Evolutionary conservation across 2,329 filamentous ascomycete genomes (phyloP).

Genomic region (Trichoderma aggressivum): DNA sequence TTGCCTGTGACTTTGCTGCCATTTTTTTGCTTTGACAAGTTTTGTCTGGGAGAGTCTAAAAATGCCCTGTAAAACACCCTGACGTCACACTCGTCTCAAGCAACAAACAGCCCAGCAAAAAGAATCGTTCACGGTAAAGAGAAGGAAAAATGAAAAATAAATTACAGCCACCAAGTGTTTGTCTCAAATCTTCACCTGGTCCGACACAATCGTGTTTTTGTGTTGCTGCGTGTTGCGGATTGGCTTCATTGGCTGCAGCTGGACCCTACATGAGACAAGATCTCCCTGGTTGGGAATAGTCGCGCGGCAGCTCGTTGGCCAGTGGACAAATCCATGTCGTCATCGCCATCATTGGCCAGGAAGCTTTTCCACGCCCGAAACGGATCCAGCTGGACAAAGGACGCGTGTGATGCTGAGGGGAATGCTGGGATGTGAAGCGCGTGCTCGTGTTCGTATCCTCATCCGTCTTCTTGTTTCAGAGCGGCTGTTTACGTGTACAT

Average conservation of each 20-base stretch:
- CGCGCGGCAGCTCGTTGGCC: not conserved
- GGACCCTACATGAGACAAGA: not conserved
- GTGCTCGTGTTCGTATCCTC: not conserved
- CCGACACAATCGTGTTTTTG: not conserved
- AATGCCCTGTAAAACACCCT: not conserved
- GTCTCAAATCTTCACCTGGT: not conserved
- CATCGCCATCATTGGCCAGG: not conserved
- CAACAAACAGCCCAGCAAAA: not conserved
- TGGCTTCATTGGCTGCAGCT: not conserved
- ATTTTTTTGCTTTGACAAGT: no score
- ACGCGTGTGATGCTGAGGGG: not conserved
- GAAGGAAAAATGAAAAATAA: not conserved
- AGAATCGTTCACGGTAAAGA: not conserved
- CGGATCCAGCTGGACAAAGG: not conserved
- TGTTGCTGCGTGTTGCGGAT: not conserved
- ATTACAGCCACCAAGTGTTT: not conserved
- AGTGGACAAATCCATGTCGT: conserved; percentile 17
- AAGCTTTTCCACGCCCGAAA: not conserved
- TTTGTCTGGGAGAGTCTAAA: not conserved
- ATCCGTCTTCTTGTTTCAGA: not conserved
- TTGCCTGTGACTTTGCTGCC: not conserved
- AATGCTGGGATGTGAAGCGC: not conserved
- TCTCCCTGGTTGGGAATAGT: not conserved
- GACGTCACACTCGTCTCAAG: not conserved
- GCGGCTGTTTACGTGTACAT: not conserved